Base-by-base conservation (phyloP, 2,329 filamentous ascomycete species). In the Incumbomyces delicatus region DNA sequence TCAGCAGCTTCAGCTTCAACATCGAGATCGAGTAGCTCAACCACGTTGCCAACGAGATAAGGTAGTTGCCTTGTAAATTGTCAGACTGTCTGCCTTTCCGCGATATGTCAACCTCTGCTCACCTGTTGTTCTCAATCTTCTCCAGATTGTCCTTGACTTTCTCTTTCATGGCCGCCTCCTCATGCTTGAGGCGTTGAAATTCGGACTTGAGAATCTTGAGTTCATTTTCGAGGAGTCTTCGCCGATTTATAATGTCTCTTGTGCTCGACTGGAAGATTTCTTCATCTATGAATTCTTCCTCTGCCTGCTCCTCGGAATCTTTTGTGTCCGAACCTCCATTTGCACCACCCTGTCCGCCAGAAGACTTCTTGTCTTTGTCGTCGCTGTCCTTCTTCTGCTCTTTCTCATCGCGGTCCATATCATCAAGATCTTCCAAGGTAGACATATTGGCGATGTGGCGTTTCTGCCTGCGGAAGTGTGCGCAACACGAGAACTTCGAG, bases 81-180 rank as follows among this genome's bases (percentile, higher is more conserved):
- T 57, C 37, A 59, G 52, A 40, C 32, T 40, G 36, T n/a, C 16
- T n/a, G 35, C 27, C 12, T 20, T 8, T 34, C 17, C 30, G 17
- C 34, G 35, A 38, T 16, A 10, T 7, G 27, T n/a, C 8, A 27
- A 3, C 37, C 6, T 29, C 10, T 38, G 58, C 75, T 57, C 73
- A 94, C 89, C 88, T 80, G 74, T 98, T 98, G 71, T 98, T 96
- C 57, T 94, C 89, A 61, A 98, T 98, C 79, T 98, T 98, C 58
- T 98, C 94, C 61, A 87, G 72, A 63, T 98, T 98, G 65, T 98
- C 92, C 76, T 95, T 96, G 68, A 98, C 96, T 75, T 95, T 96
- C 68, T 96, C 90, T 49, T 82, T 81, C 92, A 98, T 98, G 41
- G 87, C 83, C 41, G 84, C 81, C 72, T 95, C 95, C 71, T 98